Evolutionary conservation across 805 yeast genomes (phyloP), one percentile per base, ranked within the genome.

Genomic region (Alloascoidea hylecoeti): DNA sequence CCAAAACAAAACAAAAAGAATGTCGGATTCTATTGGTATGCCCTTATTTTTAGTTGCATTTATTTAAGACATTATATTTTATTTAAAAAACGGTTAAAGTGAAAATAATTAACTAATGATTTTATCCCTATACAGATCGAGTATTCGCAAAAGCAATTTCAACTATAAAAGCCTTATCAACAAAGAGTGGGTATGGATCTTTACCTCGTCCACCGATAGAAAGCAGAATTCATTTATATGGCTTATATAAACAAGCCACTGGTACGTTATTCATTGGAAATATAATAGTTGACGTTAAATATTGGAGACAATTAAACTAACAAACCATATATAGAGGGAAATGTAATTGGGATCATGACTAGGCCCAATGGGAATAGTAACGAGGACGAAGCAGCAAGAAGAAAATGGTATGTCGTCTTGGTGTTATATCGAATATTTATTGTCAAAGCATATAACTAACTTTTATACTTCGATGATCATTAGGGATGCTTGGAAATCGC

Each of bases 201-300:
- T 58, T 81, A 18, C 85, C 88, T 0, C 65, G 88, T 17, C 94
- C 94, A 0, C 86, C 92, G 0, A 68, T 81, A 2, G 78, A 75
- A 38, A 70, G 64, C 42, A 56, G 94, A 23, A 73, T 78, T 41
- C 66, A 66, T 44, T 63, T 84, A 3, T 84, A 84, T 53, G 95
- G 94, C 0, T 64, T 84, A 37, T 84, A 83, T 58, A 85, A 84
- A 49, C 95, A 84, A 52, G 88, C 94, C 2, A 84, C 94, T 1
- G 63, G 56, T 51, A 44, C 12, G 49, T 38, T n/a, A 15, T 15
- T 35, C 14, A 9, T 34, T 5, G 18, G 32, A n/a, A 27, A 3
- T 5, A 2, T n/a, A 14, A 12, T 17, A 3, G 5, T 14, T 4
- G 23, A 35, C 14, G 15, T 15, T 14, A 3, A 4, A 6, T 15